A percentile compares a stretch with the other conserved stretches of the same genome.
Evolutionary conservation across 345 rosid species (phyloP).

Genomic region (Gossypium herbaceum): DNA sequence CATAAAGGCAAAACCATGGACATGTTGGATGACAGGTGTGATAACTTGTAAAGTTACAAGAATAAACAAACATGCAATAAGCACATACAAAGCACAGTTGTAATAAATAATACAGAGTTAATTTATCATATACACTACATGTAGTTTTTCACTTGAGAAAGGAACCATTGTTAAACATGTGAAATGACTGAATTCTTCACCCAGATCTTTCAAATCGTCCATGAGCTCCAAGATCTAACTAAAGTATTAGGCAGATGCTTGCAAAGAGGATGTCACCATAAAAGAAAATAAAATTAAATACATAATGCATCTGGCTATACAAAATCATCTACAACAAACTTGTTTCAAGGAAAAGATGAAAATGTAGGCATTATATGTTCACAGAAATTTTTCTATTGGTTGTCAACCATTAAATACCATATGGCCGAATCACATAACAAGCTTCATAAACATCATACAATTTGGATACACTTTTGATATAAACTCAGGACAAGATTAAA

Average conservation of each 20-base stretch:
- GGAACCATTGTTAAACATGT: not conserved
- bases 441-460: too few relatives aligned
- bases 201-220: not conserved
- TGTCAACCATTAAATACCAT: not conserved
- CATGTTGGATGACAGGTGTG: not conserved
- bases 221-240: not conserved
- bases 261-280: not conserved
- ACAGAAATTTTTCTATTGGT: not conserved
- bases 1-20: not conserved
- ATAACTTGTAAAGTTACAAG: not conserved
- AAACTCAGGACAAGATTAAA: too few relatives aligned
- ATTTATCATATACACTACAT: not conserved
- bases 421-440: too few relatives aligned
- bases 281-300: not conserved
- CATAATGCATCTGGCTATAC: not conserved
- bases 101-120: too few relatives aligned
- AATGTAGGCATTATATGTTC: not conserved
- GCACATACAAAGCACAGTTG: not conserved
- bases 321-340: not conserved
- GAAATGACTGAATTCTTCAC: slow-evolving; percentile 8
- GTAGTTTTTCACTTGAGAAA: not conserved
- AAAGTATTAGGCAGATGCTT: not conserved
- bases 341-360: not conserved
- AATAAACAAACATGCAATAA: not conserved
- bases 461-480: too few relatives aligned